Conservation (phyloP, 768 basidiomycete genomes). For the Porphyrellus cyaneotinctus region DNA sequence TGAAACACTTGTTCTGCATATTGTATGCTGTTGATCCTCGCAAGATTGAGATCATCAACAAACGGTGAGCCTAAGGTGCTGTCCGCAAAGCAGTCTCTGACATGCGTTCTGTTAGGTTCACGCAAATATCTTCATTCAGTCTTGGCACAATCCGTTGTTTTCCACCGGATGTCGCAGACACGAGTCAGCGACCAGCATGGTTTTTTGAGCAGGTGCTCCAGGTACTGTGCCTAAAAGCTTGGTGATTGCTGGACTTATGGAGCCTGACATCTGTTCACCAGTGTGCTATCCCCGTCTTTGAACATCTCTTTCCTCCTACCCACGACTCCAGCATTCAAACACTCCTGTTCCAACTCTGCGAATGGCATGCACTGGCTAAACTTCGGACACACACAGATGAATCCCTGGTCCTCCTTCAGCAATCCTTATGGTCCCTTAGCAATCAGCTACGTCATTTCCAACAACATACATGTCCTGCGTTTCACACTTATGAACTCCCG, state of each 20-base stretch:
- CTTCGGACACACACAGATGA: neutral
- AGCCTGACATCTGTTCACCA: neutral
- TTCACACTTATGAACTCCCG: neutral
- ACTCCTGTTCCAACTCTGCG: neutral
- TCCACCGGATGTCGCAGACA: neutral
- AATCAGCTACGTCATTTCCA: neutral
- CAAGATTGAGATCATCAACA: neutral
- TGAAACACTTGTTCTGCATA: neutral
- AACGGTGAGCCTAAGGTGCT: neutral
- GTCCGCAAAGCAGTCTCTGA: neutral
- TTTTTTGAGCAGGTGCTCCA: neutral
- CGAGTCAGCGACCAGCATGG: neutral
- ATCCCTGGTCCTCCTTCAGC: neutral
- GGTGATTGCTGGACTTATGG: neutral
- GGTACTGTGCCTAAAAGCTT: too few species aligned
- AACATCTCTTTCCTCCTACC: neutral
- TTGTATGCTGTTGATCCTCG: neutral
- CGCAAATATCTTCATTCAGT: neutral
- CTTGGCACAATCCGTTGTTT: neutral
- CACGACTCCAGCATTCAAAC: neutral
- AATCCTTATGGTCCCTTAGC: neutral
- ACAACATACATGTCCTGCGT: neutral
- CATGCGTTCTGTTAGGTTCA: neutral
- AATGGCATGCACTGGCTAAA: slow-evolving; percentile 1
- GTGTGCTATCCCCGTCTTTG: neutral